Evolutionary conservation across 1,284 basidiomycete species (phyloP).

Genomic region (Cystobasidium slooffiae): DNA sequence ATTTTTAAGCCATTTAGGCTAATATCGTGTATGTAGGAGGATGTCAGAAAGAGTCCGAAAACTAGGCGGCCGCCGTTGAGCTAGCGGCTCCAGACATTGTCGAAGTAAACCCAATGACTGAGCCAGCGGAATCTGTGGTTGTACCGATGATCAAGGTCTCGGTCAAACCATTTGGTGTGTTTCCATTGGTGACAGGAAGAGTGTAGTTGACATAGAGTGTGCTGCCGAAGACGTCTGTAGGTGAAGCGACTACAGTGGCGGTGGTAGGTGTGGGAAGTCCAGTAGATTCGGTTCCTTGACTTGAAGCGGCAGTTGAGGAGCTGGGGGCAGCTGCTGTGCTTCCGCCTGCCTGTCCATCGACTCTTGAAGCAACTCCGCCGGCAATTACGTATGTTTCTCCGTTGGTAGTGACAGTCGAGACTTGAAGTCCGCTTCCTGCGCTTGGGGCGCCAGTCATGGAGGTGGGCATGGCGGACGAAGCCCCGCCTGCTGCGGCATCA

Average conservation of each 20-base stretch:
- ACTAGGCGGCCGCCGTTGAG: constrained; percentile 6
- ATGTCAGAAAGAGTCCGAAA: not conserved
- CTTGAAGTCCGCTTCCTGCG: constrained; percentile 1
- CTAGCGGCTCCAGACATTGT: not conserved
- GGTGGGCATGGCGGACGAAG: not conserved
- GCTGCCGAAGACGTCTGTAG: constrained; percentile 29
- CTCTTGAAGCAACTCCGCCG: constrained; percentile 4
- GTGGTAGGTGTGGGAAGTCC: constrained; percentile 28
- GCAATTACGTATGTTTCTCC: constrained; percentile 15
- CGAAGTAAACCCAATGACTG: constrained; percentile 16
- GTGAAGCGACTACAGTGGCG: constrained; percentile 19
- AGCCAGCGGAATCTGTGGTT: constrained; percentile 25
- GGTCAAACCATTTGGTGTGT: constrained; percentile 1
- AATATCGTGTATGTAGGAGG: too few species aligned
- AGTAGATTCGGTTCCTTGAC: not conserved
- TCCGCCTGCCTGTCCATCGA: not conserved
- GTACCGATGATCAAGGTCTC: constrained; percentile 27
- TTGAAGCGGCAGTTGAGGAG: not conserved
- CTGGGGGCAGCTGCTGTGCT: not conserved
- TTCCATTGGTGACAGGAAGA: constrained; percentile 9
- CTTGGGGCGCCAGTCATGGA: not conserved
- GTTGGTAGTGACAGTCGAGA: constrained; percentile 24
- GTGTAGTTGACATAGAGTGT: constrained; percentile 19
- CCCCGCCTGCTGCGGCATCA: not conserved
- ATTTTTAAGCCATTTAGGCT: too few species aligned